A percentile compares a stretch with the other conserved stretches of the same genome.
Evolutionary conservation across 768 basidiomycete species (phyloP).

Genomic region (Paxillus involutus): DNA sequence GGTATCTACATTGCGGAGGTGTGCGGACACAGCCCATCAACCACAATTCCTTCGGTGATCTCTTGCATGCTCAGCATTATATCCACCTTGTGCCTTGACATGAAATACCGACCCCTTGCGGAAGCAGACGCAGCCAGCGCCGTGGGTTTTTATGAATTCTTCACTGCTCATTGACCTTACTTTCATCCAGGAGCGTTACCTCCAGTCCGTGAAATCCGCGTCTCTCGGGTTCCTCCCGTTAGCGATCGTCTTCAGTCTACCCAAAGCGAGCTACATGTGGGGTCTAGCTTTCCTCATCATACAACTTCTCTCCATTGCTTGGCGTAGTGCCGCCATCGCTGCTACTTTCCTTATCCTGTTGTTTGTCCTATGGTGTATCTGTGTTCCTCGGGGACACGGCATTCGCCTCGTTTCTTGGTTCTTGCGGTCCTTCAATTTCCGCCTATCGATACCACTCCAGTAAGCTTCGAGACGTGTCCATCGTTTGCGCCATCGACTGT

Average conservation of each 20-base stretch:
- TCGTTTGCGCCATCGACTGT: no score
- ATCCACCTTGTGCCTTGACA: constrained; percentile 29
- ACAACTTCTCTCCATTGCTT: constrained; percentile 26
- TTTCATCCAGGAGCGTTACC: constrained; percentile 29
- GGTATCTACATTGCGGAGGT: no score
- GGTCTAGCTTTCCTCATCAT: constrained; percentile 28
- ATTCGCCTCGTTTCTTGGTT: no score
- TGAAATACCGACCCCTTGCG: constrained; percentile 19
- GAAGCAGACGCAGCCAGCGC: constrained; percentile 37
- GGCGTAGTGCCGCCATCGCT: constrained; percentile 6
- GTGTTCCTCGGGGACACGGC: no score
- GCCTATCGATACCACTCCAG: no score
- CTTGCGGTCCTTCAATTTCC: no score
- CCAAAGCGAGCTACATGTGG: constrained; percentile 54
- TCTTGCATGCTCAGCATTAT: no score
- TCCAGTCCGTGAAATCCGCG: constrained; percentile 35
- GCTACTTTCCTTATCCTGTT: constrained; percentile 1
- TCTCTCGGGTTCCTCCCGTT: constrained; percentile 46
- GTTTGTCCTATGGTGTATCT: no score
- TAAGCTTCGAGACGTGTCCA: no score
- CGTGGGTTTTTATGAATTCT: constrained; percentile 31
- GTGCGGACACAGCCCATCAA: no score
- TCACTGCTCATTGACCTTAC: constrained; percentile 4
- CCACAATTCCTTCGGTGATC: no score
- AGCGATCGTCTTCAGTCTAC: constrained; percentile 53